Evolutionary conservation across 2,329 filamentous ascomycete genomes (phyloP), one percentile per base, ranked within the genome.

Genomic region (Tolypocladium guangdongense): DNA sequence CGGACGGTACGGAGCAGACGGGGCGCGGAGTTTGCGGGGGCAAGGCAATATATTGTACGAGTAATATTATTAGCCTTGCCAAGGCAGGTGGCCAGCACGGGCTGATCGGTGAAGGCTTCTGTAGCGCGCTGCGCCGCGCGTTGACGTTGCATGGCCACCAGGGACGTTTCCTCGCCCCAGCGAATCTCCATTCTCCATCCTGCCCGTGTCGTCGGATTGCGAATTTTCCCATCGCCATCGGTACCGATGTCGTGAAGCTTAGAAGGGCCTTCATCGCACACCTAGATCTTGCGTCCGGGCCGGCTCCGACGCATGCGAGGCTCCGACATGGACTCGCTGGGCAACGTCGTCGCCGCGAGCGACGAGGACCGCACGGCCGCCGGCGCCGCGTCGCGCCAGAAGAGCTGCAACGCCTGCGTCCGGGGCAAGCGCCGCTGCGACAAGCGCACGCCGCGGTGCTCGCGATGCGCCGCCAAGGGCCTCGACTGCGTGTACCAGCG

Each of bases 331-430:
- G 33, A 36, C 30, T 7, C 20, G 14, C 38, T 50, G 41, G 8
- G 38, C 38, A 39, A 4, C n/a, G 27, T 41, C 18, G 12, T 49
- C 33, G 16, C 3, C 32, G 20, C 49, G 38, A 27, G 30, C 32
- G 32, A 12, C 52, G 48, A 57, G 4, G 52, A 52, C 36, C 46
- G 54, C 52, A 53, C 53, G 30, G 33, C 51, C 32, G 33, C 32
- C 12, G n/a, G 32, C 10, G 58, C 59, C 37, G 65, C 69, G 38
- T 82, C 70, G 78, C 66, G 73, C 55, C 74, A 76, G 59, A 76
- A 74, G 68, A 76, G 71, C 65, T 76, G 74, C 66, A 73, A 76
- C 57, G 68, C 72, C 52, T 77, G 74, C 58, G 74, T 76, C 49
- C 68, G 68, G 52, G 70, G 72, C 62, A 77, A 77, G 62, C 67